These are phyloP conservation scores for Pestalotiopsis fici DNA, from an alignment of 2,329 filamentous ascomycete genomes.

Conservation along the genomic window DNA sequence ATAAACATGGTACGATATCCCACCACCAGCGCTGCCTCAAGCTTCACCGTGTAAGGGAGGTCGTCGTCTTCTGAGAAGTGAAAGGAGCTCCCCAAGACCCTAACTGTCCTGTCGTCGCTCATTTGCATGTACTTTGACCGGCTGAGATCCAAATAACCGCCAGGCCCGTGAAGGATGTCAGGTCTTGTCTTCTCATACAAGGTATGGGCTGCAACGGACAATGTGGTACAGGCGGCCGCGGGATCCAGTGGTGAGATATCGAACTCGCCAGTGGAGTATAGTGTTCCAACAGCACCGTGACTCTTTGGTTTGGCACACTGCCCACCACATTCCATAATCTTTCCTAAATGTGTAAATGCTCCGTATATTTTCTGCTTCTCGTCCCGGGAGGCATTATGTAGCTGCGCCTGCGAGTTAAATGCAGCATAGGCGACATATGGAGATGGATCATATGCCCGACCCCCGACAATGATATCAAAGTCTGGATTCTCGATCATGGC, in stretches of 20 bases:
- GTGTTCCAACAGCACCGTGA: slow-evolving; percentile 38
- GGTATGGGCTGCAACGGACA: slow-evolving; percentile 53
- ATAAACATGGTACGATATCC: slow-evolving; percentile 48
- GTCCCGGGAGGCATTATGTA: slow-evolving; percentile 11
- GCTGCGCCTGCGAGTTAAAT: slow-evolving; percentile 18
- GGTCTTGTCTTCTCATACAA: slow-evolving; percentile 57
- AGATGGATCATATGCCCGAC: slow-evolving; percentile 41
- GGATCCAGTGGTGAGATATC: slow-evolving; percentile 44
- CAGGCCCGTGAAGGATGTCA: slow-evolving; percentile 50
- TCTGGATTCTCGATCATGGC: slow-evolving; percentile 27
- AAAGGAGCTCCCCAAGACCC: slow-evolving; percentile 41
- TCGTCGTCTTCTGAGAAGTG: slow-evolving; percentile 23
- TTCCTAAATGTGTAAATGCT: slow-evolving; percentile 51
- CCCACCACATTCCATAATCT: slow-evolving; percentile 56
- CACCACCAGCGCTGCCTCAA: slow-evolving; percentile 43
- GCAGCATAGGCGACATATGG: slow-evolving; percentile 40
- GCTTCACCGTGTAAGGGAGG: slow-evolving; percentile 45
- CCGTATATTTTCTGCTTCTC: slow-evolving; percentile 26
- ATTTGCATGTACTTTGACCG: slow-evolving; percentile 43
- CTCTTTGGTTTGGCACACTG: slow-evolving; percentile 49
- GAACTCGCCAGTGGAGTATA: slow-evolving; percentile 43
- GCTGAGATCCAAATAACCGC: slow-evolving; percentile 45
- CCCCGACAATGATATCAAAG: slow-evolving; percentile 47
- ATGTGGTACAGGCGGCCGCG: slow-evolving; percentile 41
- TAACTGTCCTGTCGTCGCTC: slow-evolving; percentile 35